Conservation (phyloP, 208 protist species). For the Crithidia thermophila region DNA sequence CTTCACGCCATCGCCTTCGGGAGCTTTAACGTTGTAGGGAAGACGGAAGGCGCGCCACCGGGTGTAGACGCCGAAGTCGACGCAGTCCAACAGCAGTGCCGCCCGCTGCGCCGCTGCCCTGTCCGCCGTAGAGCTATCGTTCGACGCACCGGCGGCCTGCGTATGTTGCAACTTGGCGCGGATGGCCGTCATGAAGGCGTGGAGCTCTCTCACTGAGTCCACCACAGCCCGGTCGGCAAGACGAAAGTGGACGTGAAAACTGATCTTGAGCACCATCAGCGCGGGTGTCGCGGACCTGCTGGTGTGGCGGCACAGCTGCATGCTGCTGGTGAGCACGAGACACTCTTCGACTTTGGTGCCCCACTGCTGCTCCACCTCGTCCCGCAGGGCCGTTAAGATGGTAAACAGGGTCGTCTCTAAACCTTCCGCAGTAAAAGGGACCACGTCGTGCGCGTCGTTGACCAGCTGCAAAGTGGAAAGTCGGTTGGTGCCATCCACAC, state of each 20-base stretch:
- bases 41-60: slow-evolving; percentile 87
- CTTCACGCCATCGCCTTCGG: slow-evolving; percentile 23
- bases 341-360: slow-evolving; percentile 41
- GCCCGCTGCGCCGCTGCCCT: slow-evolving; percentile 1
- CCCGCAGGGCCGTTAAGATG: slow-evolving; percentile 41
- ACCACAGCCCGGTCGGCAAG: slow-evolving; percentile 42
- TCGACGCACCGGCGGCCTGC: slow-evolving; percentile 1
- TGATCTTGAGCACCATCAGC: slow-evolving; percentile 59
- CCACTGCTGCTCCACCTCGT: slow-evolving; percentile 44
- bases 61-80: slow-evolving; percentile 89
- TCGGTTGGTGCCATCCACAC: neutral
- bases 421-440: neutral
- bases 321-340: slow-evolving; percentile 73
- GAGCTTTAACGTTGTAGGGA: slow-evolving; percentile 83
- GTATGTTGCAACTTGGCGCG: slow-evolving; percentile 32
- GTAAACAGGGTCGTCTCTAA: slow-evolving; percentile 50
- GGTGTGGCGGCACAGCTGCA: slow-evolving; percentile 21
- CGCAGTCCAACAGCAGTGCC: slow-evolving; percentile 39
- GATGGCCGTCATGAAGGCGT: slow-evolving; percentile 54
- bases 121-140: neutral
- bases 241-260: slow-evolving; percentile 87
- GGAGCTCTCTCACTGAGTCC: slow-evolving; percentile 58
- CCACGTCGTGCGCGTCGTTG: neutral
- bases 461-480: slow-evolving; percentile 4
- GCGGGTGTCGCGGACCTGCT: neutral